Evolutionary conservation across 768 basidiomycete genomes (phyloP).

Genomic region (Lactarius quietus): DNA sequence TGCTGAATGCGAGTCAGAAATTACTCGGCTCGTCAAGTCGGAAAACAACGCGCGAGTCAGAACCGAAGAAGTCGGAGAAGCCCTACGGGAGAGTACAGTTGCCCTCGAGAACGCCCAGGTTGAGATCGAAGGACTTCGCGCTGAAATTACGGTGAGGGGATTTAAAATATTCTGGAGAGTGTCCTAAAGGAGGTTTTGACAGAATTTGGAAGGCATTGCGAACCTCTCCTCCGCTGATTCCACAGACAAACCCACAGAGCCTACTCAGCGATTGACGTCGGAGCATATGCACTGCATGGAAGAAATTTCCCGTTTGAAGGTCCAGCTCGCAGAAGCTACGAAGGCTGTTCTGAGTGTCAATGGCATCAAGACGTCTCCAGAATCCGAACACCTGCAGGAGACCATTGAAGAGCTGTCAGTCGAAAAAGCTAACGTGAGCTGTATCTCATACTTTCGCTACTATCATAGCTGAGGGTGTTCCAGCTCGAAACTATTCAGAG

Average conservation of each 20-base stretch:
- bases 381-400: slow-evolving; percentile 9
- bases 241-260: slow-evolving; percentile 44
- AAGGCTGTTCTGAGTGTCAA: slow-evolving; percentile 28
- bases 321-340: slow-evolving; percentile 42
- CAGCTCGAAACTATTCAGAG: slow-evolving; percentile 18
- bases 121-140: slow-evolving; percentile 77
- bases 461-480: not conserved
- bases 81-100: slow-evolving; percentile 78
- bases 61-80: slow-evolving; percentile 85
- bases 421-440: slow-evolving; percentile 21
- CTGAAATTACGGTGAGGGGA: slow-evolving; percentile 67
- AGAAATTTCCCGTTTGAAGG: slow-evolving; percentile 54
- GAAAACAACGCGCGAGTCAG: slow-evolving; percentile 61
- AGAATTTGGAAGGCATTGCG: slow-evolving; percentile 64
- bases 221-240: slow-evolving; percentile 29
- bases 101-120: slow-evolving; percentile 88
- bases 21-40: slow-evolving; percentile 57
- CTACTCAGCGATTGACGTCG: slow-evolving; percentile 44
- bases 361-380: slow-evolving; percentile 10
- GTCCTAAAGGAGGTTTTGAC: slow-evolving; percentile 8
- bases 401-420: slow-evolving; percentile 16
- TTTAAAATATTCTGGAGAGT: not conserved
- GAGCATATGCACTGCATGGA: slow-evolving; percentile 51
- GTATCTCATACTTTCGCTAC: not conserved
- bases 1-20: slow-evolving; percentile 57